Conservation (phyloP, 306 rosid genomes). For the Malus fusca region DNA sequence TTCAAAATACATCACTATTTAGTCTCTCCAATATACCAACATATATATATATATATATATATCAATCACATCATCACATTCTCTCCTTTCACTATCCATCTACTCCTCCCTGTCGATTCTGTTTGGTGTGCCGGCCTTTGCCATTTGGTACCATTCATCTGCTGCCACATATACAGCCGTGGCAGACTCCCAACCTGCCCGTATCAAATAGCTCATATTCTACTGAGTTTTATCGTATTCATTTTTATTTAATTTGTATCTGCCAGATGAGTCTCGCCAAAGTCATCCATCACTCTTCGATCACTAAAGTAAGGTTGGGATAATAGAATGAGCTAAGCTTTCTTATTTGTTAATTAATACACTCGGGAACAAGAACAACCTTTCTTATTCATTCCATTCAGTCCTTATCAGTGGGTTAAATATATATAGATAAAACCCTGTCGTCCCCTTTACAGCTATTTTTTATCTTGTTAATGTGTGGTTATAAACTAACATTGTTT, state of each 20-base stretch:
- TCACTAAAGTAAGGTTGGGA: neutral
- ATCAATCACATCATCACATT: neutral
- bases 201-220: constrained; percentile 40
- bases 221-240: neutral
- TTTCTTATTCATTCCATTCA: neutral
- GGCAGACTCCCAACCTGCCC: constrained; percentile 44
- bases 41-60: too few relatives aligned
- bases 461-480: neutral
- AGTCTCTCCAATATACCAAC: too few relatives aligned
- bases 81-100: constrained; percentile 23
- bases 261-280: constrained; percentile 25
- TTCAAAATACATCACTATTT: neutral
- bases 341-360: neutral
- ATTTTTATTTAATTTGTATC: neutral
- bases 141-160: constrained; percentile 42
- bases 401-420: neutral
- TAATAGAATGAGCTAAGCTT: neutral
- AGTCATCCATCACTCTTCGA: neutral
- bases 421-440: neutral
- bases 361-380: neutral
- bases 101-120: neutral
- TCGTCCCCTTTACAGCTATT: neutral
- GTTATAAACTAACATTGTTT: neutral
- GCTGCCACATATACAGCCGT: constrained; percentile 42
- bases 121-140: constrained; percentile 69